Evolutionary conservation across 2,329 filamentous ascomycete genomes (phyloP), one percentile per base, ranked within the genome.

Genomic region (Phialophora tarda): DNA sequence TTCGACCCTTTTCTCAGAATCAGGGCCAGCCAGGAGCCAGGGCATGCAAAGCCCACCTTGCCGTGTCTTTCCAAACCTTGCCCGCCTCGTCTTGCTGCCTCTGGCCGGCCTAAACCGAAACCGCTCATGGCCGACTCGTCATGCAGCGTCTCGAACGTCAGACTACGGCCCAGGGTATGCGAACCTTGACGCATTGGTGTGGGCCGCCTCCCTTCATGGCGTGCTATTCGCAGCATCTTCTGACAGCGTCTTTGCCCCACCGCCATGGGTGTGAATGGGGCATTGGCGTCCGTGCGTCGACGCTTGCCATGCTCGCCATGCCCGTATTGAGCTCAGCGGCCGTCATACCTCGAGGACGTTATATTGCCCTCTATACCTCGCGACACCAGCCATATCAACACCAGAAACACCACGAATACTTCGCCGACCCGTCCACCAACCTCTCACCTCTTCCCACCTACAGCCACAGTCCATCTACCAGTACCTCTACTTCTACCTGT

Each of bases 161-260:
- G 69, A 68, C 67, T 63, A 71, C 67, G 47, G 64, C 47, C 64
- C 69, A 69, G 68, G 69, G 65, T 65, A 63, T 67, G 48, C 64
- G 65, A 67, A 68, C 62, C 67, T 67, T 71, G 69, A 71, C 66
- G 69, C 68, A 69, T 56, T 63, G 59, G 28, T 58, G 69, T 70
- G 69, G 69, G 59, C 38, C 65, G 51, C 54, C 47, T 51, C 26
- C 51, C 26, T 67, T 66, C 53, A 61, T 66, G 64, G 65, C 65
- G 66, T 67, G 64, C 69, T 71, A 71, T 71, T 71, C 69, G 69
- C 64, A 68, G 65, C 69, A 64, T 60, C 62, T 41, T 63, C 50
- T 64, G 60, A 70, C 68, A 68, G 68, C 63, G 56, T 68, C 65
- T 69, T 66, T 69, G 69, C 69, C 65, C 69, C 69, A 71, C 69